These are phyloP conservation scores for Calonectria pteridis DNA, from an alignment of 2,329 filamentous ascomycete species.

Conservation along the genomic window DNA sequence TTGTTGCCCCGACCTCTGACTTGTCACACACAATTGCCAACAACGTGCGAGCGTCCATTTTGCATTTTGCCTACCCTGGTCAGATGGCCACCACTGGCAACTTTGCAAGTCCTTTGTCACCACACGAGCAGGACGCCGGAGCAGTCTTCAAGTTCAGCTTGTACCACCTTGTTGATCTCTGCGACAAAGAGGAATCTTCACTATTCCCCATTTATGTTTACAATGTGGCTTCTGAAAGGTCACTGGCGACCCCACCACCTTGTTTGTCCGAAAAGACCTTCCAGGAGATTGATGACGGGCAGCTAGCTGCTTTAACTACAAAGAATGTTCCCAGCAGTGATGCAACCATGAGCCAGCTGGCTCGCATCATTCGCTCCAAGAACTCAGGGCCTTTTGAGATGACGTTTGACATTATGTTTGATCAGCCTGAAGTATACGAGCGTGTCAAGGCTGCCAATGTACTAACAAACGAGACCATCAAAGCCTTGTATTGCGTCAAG, in stretches of 20 bases:
- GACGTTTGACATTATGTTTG: constrained; percentile 65
- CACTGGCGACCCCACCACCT: neutral
- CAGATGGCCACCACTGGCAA: constrained; percentile 65
- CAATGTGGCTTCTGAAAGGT: neutral
- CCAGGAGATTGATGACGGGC: neutral
- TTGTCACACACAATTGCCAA: constrained; percentile 57
- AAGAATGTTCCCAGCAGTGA: constrained; percentile 33
- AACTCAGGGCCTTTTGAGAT: constrained; percentile 65
- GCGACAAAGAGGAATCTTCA: constrained; percentile 28
- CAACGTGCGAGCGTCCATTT: constrained; percentile 54
- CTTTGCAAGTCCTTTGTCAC: constrained; percentile 51
- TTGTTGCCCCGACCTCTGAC: constrained; percentile 56
- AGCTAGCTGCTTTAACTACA: neutral
- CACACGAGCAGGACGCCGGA: constrained; percentile 44
- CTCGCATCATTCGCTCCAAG: constrained; percentile 60
- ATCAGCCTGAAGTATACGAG: constrained; percentile 48
- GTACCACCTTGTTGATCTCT: constrained; percentile 61
- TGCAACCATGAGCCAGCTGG: constrained; percentile 40
- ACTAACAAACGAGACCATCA: constrained; percentile 51
- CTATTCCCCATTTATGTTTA: neutral
- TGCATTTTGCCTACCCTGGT: constrained; percentile 59
- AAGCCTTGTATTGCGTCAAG: constrained; percentile 46
- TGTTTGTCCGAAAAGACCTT: neutral
- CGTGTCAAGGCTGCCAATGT: constrained; percentile 52
- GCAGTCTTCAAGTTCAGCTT: constrained; percentile 57